These are phyloP conservation scores for Annona squamosa DNA, from an alignment of 164 flowering plant genomes.

Conservation along the genomic window DNA sequence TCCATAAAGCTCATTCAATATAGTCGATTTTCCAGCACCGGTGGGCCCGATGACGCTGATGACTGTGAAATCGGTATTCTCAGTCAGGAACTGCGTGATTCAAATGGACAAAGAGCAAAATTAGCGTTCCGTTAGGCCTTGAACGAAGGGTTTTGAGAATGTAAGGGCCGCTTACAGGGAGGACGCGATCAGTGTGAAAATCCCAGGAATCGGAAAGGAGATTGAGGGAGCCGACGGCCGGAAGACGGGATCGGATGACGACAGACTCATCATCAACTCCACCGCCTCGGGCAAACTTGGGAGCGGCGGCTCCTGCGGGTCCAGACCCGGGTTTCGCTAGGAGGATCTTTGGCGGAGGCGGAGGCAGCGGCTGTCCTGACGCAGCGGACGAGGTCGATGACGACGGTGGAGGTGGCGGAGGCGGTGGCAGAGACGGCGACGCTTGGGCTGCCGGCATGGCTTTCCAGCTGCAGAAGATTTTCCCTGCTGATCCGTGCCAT, in stretches of 20 bases:
- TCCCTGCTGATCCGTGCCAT: neutral
- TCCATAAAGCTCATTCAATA: constrained; percentile 84
- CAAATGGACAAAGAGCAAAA: neutral
- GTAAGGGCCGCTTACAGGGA: constrained; percentile 44
- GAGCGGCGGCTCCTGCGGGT: constrained; percentile 29
- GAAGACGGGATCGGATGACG: constrained; percentile 61
- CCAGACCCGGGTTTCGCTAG: constrained; percentile 66
- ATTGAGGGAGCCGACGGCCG: constrained; percentile 58
- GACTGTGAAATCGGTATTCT: constrained; percentile 84
- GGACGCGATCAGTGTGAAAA: constrained; percentile 66
- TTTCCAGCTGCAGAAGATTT: neutral
- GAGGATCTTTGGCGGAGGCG: constrained; percentile 60
- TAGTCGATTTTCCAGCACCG: constrained; percentile 82
- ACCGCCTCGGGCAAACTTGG: constrained; percentile 35
- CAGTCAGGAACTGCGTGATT: constrained; percentile 65
- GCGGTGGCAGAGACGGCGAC: neutral
- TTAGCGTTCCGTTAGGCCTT: neutral
- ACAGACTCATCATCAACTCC: constrained; percentile 33
- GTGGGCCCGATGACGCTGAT: constrained; percentile 85
- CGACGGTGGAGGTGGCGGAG: neutral
- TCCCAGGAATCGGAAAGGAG: constrained; percentile 91
- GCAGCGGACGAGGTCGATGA: constrained; percentile 13
- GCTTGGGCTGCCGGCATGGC: neutral
- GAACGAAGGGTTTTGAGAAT: neutral
- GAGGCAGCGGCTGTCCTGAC: constrained; percentile 3